These are phyloP conservation scores for Melanopsichium pennsylvanicum DNA, from an alignment of 1,284 basidiomycete species.

Conservation along the genomic window DNA sequence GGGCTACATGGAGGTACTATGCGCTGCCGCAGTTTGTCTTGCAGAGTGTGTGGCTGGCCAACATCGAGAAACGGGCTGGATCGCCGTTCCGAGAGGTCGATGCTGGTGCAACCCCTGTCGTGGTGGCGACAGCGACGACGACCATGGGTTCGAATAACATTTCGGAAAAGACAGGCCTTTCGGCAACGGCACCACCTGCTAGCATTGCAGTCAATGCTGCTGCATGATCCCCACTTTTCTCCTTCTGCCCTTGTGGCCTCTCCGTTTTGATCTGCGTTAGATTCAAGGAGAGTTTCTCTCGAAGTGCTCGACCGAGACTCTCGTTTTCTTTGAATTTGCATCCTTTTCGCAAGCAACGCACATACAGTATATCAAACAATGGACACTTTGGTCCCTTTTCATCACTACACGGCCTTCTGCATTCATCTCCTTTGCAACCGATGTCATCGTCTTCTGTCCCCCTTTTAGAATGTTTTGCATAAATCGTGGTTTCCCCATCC, in stretches of 20 bases:
- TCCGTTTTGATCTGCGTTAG: too few species aligned
- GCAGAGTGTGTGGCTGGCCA: conserved; percentile 48
- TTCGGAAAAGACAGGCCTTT: conserved; percentile 24
- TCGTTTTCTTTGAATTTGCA: too few species aligned
- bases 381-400: too few species aligned
- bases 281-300: too few species aligned
- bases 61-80: conserved; percentile 56
- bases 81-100: conserved; percentile 35
- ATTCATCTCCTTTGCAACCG: too few species aligned
- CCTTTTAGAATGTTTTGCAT: too few species aligned
- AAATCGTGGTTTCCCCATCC: too few species aligned
- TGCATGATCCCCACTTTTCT: conserved; percentile 9
- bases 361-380: too few species aligned
- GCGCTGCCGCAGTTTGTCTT: conserved; percentile 52
- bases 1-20: conserved; percentile 58
- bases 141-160: background rate
- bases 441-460: too few species aligned
- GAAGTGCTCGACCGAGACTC: too few species aligned
- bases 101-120: background rate
- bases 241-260: background rate
- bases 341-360: too few species aligned
- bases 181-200: conserved; percentile 1
- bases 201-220: conserved; percentile 29
- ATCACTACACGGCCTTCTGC: too few species aligned
- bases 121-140: background rate